A percentile compares a stretch with the other conserved stretches of the same genome.
Conservation (phyloP, 495 filamentous ascomycete species). For the Neurospora terricola region DNA sequence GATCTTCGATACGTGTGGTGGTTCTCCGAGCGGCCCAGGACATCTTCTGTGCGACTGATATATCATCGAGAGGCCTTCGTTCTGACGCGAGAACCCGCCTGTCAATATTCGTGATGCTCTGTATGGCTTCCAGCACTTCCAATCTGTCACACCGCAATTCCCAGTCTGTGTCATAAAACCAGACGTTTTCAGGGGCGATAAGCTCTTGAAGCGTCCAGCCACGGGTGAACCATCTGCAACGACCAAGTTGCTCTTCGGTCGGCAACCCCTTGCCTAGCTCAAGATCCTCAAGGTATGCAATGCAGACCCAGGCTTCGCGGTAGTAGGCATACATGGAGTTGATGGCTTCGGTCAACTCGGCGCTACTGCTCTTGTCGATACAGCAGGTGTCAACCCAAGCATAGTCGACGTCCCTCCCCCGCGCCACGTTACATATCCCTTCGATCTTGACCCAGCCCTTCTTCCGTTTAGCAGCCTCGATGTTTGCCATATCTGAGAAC, state of each 20-base stretch:
- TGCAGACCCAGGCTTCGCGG: constrained; percentile 1
- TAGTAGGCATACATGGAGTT: constrained; percentile 23
- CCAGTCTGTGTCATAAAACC: neutral
- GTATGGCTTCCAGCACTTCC: neutral
- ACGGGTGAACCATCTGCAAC: constrained; percentile 3
- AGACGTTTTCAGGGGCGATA: neutral
- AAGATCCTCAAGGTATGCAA: neutral
- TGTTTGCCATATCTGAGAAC: constrained; percentile 6
- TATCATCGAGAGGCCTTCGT: neutral
- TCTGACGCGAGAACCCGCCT: neutral
- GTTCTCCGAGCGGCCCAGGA: constrained; percentile 10
- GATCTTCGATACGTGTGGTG: constrained; percentile 12
- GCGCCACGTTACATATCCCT: constrained; percentile 5
- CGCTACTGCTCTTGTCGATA: constrained; percentile 29
- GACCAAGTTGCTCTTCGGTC: neutral
- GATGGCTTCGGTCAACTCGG: constrained; percentile 29
- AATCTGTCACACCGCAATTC: neutral
- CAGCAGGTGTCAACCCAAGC: constrained; percentile 18
- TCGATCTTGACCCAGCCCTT: constrained; percentile 16
- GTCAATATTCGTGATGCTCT: neutral
- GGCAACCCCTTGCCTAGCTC: neutral
- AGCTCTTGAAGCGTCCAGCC: constrained; percentile 9
- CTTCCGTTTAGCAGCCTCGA: constrained; percentile 3
- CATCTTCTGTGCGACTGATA: constrained; percentile 9
- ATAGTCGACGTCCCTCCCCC: constrained; percentile 3